These are phyloP conservation scores for Tardiomyces blankii DNA, from an alignment of 1,139 yeast species.

Conservation along the genomic window DNA sequence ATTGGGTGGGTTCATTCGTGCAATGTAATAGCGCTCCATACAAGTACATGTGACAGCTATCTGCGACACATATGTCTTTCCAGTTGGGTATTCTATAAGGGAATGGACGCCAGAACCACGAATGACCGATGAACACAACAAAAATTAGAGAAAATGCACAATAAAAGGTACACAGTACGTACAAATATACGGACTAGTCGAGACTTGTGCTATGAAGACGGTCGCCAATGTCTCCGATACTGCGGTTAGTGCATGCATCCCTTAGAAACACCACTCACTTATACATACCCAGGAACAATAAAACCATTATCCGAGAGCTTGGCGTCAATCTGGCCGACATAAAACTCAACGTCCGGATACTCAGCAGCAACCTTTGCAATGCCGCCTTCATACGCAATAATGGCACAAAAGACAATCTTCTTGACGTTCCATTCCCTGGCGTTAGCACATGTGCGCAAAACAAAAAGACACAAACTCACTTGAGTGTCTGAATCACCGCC, in stretches of 20 bases:
- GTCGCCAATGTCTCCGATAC: constrained; percentile 29
- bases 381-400: constrained; percentile 21
- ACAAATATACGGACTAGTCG: background rate
- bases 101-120: too few species aligned
- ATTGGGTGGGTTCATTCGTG: too few species aligned
- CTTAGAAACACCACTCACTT: too few species aligned
- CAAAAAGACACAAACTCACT: background rate
- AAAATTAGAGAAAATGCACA: too few species aligned
- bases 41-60: too few species aligned
- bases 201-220: constrained; percentile 10
- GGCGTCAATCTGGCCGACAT: constrained; percentile 22
- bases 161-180: too few species aligned
- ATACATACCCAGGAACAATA: constrained; percentile 20
- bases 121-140: too few species aligned
- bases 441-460: constrained; percentile 4
- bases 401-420: constrained; percentile 20
- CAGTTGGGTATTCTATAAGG: too few species aligned
- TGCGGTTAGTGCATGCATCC: background rate
- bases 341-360: constrained; percentile 20
- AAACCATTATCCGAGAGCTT: constrained; percentile 19
- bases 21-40: too few species aligned
- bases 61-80: too few species aligned
- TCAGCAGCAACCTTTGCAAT: constrained; percentile 12
- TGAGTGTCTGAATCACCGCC: constrained; percentile 23
- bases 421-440: constrained; percentile 24